Evolutionary conservation across 805 yeast genomes (phyloP).

Genomic region (Yamadazyma takamatsuzukensis): DNA sequence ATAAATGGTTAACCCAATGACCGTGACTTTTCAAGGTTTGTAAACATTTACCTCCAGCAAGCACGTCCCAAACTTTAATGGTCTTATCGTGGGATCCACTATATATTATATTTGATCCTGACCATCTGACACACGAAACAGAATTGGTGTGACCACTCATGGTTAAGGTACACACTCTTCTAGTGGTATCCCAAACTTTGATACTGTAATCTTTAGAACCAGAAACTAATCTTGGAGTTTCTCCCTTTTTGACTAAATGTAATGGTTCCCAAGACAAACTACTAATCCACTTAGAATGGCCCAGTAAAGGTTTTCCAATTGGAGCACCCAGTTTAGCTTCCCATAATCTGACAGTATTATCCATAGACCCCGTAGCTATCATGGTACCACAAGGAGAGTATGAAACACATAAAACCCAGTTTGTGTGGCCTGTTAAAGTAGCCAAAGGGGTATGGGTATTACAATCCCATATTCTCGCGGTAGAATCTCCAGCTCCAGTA

Average conservation of each 20-base stretch:
- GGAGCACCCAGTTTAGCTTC: slow-evolving; percentile 70
- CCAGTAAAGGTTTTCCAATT: slow-evolving; percentile 68
- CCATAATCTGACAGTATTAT: slow-evolving; percentile 85
- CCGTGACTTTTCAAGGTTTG: slow-evolving; percentile 86
- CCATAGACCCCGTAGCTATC: slow-evolving; percentile 97
- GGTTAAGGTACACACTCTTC: slow-evolving; percentile 62
- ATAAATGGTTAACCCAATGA: slow-evolving; percentile 96
- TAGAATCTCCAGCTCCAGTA: slow-evolving; percentile 94
- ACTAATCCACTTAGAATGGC: slow-evolving; percentile 89
- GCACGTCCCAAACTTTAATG: slow-evolving; percentile 85
- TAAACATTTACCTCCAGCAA: slow-evolving; percentile 66
- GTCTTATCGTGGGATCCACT: slow-evolving; percentile 94
- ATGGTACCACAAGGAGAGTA: slow-evolving; percentile 91
- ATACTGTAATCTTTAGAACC: slow-evolving; percentile 91
- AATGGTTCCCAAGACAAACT: slow-evolving; percentile 92
- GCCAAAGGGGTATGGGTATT: slow-evolving; percentile 87
- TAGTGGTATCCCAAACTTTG: slow-evolving; percentile 81
- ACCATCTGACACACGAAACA: slow-evolving; percentile 97
- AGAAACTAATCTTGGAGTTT: slow-evolving; percentile 69
- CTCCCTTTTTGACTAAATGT: slow-evolving; percentile 69
- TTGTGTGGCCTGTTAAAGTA: slow-evolving; percentile 78
- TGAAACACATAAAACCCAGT: slow-evolving; percentile 90
- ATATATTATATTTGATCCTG: slow-evolving; percentile 81
- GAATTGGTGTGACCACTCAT: slow-evolving; percentile 85
- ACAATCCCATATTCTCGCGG: slow-evolving; percentile 97